Conservation (phyloP, 2,329 filamentous ascomycete species). For the Apiospora aurea region DNA sequence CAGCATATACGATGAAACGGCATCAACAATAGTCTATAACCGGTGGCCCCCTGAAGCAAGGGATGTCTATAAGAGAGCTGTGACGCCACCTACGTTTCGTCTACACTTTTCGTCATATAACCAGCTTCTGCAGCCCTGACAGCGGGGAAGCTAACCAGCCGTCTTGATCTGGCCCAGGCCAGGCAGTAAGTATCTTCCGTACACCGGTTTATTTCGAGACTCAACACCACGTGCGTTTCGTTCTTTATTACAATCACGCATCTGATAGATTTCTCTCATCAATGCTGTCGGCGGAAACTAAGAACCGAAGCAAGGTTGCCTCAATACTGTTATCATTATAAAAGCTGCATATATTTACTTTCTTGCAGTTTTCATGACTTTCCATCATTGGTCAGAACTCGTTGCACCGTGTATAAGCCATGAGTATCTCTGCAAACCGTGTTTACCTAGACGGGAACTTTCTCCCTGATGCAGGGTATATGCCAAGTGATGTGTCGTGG, state of each 20-base stretch:
- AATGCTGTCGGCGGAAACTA: background rate
- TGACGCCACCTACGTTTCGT: slow-evolving; percentile 11
- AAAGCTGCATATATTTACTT: no score
- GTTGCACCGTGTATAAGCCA: background rate
- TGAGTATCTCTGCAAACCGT: no score
- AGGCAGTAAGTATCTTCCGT: background rate
- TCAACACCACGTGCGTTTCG: background rate
- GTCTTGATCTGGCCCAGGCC: background rate
- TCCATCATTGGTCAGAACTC: background rate
- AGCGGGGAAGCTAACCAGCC: slow-evolving; percentile 11
- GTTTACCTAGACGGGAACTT: background rate
- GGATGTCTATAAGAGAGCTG: background rate
- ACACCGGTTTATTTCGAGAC: slow-evolving; percentile 1
- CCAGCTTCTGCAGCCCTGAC: background rate
- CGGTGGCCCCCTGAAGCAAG: background rate
- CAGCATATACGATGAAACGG: background rate
- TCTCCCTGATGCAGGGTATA: background rate
- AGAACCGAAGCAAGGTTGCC: background rate
- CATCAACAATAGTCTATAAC: background rate
- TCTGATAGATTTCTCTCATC: background rate
- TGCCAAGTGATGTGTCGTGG: background rate
- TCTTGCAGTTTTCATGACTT: background rate
- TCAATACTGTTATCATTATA: no score
- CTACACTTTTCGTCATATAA: background rate
- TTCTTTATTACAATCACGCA: background rate